Conservation (phyloP, 2,329 filamentous ascomycete species). For the Fusarium acutatum region DNA sequence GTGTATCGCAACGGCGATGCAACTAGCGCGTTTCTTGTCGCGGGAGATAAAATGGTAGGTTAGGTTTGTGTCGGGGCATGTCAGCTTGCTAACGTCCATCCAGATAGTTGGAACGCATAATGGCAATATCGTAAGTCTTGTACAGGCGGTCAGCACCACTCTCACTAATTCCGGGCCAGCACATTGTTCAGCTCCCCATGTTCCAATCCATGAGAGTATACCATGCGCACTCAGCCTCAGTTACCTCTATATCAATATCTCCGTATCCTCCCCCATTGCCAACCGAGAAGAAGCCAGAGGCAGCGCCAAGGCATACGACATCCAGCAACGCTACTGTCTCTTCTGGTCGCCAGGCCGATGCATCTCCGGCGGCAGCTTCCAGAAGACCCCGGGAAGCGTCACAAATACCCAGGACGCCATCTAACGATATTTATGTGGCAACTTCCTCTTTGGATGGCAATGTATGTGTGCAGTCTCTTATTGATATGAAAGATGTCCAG, state of each 20-base stretch:
- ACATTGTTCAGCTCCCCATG: slow-evolving; percentile 84
- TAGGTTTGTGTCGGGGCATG: neutral
- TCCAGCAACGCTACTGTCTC: slow-evolving; percentile 48
- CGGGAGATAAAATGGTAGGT: slow-evolving; percentile 94
- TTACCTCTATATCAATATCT: slow-evolving; percentile 90
- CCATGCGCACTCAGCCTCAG: slow-evolving; percentile 90
- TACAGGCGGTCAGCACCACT: neutral
- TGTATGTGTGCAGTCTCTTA: slow-evolving; percentile 87
- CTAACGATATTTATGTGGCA: slow-evolving; percentile 91
- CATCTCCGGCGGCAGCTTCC: slow-evolving; percentile 60
- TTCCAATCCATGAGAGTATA: slow-evolving; percentile 87
- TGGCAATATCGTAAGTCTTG: slow-evolving; percentile 84
- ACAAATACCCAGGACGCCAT: slow-evolving; percentile 75
- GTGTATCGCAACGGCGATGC: slow-evolving; percentile 96
- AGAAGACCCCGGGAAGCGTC: slow-evolving; percentile 61
- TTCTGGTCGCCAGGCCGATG: slow-evolving; percentile 44
- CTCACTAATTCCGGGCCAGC: slow-evolving; percentile 59
- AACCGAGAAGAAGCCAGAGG: slow-evolving; percentile 54
- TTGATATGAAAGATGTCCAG: slow-evolving; percentile 89
- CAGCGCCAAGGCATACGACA: slow-evolving; percentile 47
- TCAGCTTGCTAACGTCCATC: slow-evolving; percentile 34
- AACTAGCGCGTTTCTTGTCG: slow-evolving; percentile 88
- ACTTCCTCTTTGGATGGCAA: slow-evolving; percentile 96
- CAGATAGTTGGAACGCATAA: slow-evolving; percentile 95
- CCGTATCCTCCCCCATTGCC: slow-evolving; percentile 74